Percentiles rank a stretch among this genome's conserved stretches.
Conservation (phyloP, 2,329 filamentous ascomycete species). For the Arthrinium puccinioides region DNA sequence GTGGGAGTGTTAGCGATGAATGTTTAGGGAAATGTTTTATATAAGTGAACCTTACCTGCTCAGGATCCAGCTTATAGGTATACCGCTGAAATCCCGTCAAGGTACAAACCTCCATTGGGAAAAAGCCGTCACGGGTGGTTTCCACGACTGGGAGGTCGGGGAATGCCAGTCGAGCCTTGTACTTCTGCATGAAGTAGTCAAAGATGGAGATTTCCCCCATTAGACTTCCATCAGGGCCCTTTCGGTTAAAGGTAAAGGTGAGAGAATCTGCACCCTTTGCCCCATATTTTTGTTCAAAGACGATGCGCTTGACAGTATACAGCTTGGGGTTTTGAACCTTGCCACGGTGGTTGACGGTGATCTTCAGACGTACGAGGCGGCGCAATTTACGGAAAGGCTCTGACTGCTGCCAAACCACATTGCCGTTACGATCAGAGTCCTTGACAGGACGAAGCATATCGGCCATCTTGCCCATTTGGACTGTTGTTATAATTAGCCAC, state of each 20-base stretch:
- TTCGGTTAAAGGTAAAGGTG: slow-evolving; percentile 47
- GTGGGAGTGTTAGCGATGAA: not conserved
- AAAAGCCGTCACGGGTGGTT: slow-evolving; percentile 44
- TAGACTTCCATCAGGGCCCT: not conserved
- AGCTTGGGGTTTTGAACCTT: slow-evolving; percentile 36
- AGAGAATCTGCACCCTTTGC: slow-evolving; percentile 39
- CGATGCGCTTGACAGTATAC: slow-evolving; percentile 45
- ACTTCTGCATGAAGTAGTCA: slow-evolving; percentile 50
- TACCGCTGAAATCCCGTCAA: slow-evolving; percentile 52
- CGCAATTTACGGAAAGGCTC: slow-evolving; percentile 48
- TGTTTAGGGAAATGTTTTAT: not conserved
- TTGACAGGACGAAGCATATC: slow-evolving; percentile 28
- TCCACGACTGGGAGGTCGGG: slow-evolving; percentile 49
- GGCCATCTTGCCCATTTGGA: slow-evolving; percentile 17
- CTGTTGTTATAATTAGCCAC: slow-evolving; percentile 23
- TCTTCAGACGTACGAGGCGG: slow-evolving; percentile 47
- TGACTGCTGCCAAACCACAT: slow-evolving; percentile 27
- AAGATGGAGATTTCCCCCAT: slow-evolving; percentile 29
- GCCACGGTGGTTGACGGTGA: slow-evolving; percentile 47
- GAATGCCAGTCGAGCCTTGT: slow-evolving; percentile 40
- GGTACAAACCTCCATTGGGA: slow-evolving; percentile 55
- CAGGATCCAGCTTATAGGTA: slow-evolving; percentile 51
- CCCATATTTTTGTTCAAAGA: slow-evolving; percentile 36
- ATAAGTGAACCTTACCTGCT: slow-evolving; percentile 37
- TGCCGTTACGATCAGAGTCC: slow-evolving; percentile 10